Evolutionary conservation across 2,329 filamentous ascomycete species (phyloP), one percentile per base, ranked within the genome.

Genomic region (Didymella sp.): DNA sequence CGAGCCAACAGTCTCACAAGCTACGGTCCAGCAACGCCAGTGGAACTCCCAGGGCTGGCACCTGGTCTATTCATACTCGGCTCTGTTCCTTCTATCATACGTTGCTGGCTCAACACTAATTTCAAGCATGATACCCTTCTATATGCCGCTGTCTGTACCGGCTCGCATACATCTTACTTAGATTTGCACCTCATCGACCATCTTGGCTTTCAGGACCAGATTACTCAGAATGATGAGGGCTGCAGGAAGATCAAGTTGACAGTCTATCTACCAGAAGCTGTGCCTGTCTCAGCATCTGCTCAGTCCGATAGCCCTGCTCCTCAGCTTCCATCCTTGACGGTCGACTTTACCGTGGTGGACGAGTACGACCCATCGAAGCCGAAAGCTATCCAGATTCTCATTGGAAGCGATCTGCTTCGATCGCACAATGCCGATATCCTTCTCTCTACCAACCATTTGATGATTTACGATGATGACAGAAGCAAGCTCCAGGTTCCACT

Each of bases 131-230:
- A 90, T 63, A 89, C 92, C 9, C 84, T 98, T 15, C 82, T 97
- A 5, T 98, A 98, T 73, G 95, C 93, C 31, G 93, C 92, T 30
- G 83, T 98, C 2, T 98, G 95, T 76, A 94, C 91, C 2, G 95
- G 94, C 1, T 96, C 95, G 5, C 92, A 93, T 74, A 89, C 87
- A 66, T 98, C 95, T 1, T 87, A 87, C n/a, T 79, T 99, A 42
- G 89, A 95, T 53, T 83, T 85, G 65, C 85, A 87, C 6, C 82
- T 97, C 49, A 80, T 97, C 46, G 86, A 86, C 62, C 89, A 90
- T 51, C 84, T 97, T 24, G 89, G 88, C 28, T 80, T 96, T 30
- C 75, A 84, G 60, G 85, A 88, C 59, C 84, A 88, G 41, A 80
- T 94, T 15, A 84, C 86, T 58, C 82, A 86, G 37, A 84, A 87